A percentile compares a stretch with the other conserved stretches of the same genome.
These are phyloP conservation scores for Daldinia loculata DNA, from an alignment of 495 filamentous ascomycete genomes.

Conservation along the genomic window DNA sequence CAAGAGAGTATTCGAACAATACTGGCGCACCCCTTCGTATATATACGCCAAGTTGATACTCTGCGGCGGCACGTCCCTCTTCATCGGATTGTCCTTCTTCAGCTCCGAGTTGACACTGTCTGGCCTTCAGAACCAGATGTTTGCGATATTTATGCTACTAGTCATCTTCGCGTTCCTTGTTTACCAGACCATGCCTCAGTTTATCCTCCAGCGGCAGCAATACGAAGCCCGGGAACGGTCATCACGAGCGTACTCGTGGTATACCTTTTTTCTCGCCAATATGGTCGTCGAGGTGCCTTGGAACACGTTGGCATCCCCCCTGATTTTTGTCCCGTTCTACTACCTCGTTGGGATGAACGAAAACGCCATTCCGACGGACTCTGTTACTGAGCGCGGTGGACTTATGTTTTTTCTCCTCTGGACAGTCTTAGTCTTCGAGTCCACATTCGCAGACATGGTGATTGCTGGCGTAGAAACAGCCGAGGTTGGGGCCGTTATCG, in stretches of 20 bases:
- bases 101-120: constrained; percentile 70
- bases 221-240: constrained; percentile 88
- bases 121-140: constrained; percentile 87
- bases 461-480: constrained; percentile 71
- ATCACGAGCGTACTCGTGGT: constrained; percentile 81
- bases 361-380: constrained; percentile 68
- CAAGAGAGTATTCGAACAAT: constrained; percentile 80
- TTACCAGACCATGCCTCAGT: constrained; percentile 85
- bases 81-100: constrained; percentile 90
- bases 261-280: constrained; percentile 81
- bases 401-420: constrained; percentile 72
- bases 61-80: constrained; percentile 66
- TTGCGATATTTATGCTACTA: constrained; percentile 82
- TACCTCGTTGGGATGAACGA: constrained; percentile 79
- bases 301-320: constrained; percentile 72
- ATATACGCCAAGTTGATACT: constrained; percentile 76
- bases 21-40: constrained; percentile 87
- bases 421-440: constrained; percentile 71
- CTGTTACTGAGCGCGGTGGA: constrained; percentile 65
- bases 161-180: constrained; percentile 77
- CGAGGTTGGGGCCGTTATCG: constrained; percentile 70
- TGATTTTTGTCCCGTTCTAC: constrained; percentile 77
- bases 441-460: constrained; percentile 71
- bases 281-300: constrained; percentile 78
- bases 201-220: constrained; percentile 75